Evolutionary conservation across 2,329 filamentous ascomycete genomes (phyloP).

Genomic region (Orbilia javanica): DNA sequence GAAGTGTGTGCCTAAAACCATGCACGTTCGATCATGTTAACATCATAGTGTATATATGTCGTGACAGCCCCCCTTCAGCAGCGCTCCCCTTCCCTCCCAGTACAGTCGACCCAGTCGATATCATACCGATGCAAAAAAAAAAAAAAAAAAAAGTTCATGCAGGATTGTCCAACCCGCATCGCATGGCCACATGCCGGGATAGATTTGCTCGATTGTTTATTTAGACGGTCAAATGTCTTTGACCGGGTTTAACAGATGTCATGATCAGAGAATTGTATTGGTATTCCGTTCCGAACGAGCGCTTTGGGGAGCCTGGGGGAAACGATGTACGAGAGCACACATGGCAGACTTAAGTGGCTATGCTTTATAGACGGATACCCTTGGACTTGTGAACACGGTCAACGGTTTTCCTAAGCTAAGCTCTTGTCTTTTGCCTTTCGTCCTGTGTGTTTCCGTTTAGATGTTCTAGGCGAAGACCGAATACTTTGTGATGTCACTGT

Average conservation of each 20-base stretch:
- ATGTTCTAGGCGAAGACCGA: background rate
- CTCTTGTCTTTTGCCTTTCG: too few relatives aligned
- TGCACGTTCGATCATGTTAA: background rate
- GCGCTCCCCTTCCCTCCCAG: too few relatives aligned
- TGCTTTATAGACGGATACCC: background rate
- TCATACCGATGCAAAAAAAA: too few relatives aligned
- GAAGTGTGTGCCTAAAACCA: background rate
- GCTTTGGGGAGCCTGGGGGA: background rate
- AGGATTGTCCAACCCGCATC: conserved; percentile 37
- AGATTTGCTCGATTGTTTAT: conserved; percentile 13
- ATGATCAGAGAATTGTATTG: background rate
- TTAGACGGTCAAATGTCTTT: background rate
- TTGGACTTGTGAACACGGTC: conserved; percentile 1
- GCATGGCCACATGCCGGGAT: conserved; percentile 37
- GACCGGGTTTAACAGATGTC: conserved; percentile 17
- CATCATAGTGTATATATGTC: background rate
- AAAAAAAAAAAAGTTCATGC: conserved; percentile 15
- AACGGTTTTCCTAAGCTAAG: background rate
- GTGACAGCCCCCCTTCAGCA: background rate
- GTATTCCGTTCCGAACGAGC: conserved; percentile 5
- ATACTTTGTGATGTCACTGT: background rate
- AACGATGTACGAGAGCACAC: conserved; percentile 1
- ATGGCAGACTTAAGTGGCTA: background rate
- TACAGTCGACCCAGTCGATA: too few relatives aligned
- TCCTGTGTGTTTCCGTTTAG: background rate